Evolutionary conservation across 352 stramenopile species (phyloP), one percentile per base, ranked within the genome.

Genomic region (Pseudoperonospora humuli): DNA sequence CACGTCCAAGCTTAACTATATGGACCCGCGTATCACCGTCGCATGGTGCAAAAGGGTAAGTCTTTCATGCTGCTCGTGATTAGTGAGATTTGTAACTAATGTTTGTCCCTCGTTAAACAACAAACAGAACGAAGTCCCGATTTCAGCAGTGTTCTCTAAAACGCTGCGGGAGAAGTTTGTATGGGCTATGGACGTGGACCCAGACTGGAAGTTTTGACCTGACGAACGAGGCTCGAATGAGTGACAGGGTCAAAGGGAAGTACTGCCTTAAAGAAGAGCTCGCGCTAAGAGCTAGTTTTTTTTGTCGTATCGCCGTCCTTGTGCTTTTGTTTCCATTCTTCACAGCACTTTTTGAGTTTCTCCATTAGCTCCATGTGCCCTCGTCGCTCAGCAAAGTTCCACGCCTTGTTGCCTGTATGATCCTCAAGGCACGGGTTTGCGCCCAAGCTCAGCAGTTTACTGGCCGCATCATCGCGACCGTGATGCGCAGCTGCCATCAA

Each of bases 1-100:
- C 58, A 99, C 97, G 51, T 98, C 93, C 52, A 99, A 99, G 78
- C 96, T 98, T 65, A 99, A 99, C 63, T 99, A 99, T 67, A 99
- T 99, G 96, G 97, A 99, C 70, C 97, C 97, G 15, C 87, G 97
- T 45, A 99, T 99, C 61, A 97, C 93, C 14, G 96, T 99, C 35
- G 97, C 97, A 28, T 99, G 95, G 94, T 99, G 95, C 77, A 99
- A 99, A 68, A 73, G 94, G 48, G 61, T 97, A 92, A 34, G 97
- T 97, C 29, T 58, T 90, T 43, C 15, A 11, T 3, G 18, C 13
- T n/a, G 5, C 10, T 17, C 19, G 31, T 4, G 28, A 11, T 23
- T n/a, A 5, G 5, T 8, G 14, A 11, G 14, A 7, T 23, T 13
- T 23, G 13, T 45, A 15, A 33, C 26, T 54, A 17, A 21, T 45